Base-by-base conservation (phyloP, 805 yeast genomes). In the Cyberlindnera galapagoensis region DNA sequence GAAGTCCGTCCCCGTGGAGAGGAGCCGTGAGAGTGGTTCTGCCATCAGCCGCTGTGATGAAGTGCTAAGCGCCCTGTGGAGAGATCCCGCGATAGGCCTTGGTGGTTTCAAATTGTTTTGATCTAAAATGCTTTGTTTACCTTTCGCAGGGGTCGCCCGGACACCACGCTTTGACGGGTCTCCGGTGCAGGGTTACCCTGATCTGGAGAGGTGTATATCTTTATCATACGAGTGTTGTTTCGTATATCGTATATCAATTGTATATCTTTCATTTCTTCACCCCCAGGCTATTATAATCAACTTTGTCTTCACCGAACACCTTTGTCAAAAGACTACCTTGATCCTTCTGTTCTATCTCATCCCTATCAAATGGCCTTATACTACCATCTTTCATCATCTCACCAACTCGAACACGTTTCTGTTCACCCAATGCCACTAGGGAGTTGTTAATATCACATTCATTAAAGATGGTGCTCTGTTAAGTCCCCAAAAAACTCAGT, bases 361-460 rank as follows among this genome's bases (percentile, higher is more conserved):
- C 36, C 13, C 38, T 28, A 2, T 43, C 30, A 28, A 45, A 48
- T 9, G 37, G 33, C 22, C 53, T 39, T 7, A 48, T 39, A 11
- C 40, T 38, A 7, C 53, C 53, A 29, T 48, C 53, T 10, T 23
- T 26, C 47, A 48, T 38, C n/a, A 45, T 30, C 26, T 48, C 53
- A 12, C 51, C 53, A 3, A 37, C 31, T 21, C 43, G 53, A 3
- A 48, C 50, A 22, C 36, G 40, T 26, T 46, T 48, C 33, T 40
- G 38, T 22, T 48, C 44, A 7, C 49, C 53, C 1, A 39, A 31
- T 2, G 36, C 24, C 30, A 47, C 51, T 44, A 26, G 11, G 19
- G 9, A 5, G 13, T 10, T 11, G 31, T 30, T 30, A 17, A 22
- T 28, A 12, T 18, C n/a, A n/a, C n/a, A n/a, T n/a, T n/a, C n/a